phyloP scores from a whole-genome alignment of 169 alveolate species.

The Eimeria acervulina region DNA sequence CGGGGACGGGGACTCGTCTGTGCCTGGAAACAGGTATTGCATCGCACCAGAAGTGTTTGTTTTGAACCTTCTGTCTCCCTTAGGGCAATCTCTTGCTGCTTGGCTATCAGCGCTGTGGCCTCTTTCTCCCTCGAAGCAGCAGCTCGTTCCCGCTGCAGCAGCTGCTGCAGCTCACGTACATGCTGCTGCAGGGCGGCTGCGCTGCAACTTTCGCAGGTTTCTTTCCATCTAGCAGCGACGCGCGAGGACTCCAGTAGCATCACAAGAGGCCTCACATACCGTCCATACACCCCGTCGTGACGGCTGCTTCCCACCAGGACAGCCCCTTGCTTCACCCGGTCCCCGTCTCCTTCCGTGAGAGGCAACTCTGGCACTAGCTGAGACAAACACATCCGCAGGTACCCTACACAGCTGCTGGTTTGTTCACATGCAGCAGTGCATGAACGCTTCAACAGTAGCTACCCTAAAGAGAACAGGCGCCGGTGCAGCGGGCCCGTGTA shows the following conservation, averaged over 20 bases:
- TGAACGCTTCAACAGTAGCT: background rate
- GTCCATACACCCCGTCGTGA: slow-evolving; percentile 63
- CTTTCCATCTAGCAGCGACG: slow-evolving; percentile 35
- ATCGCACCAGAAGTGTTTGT: slow-evolving; percentile 39
- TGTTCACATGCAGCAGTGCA: background rate
- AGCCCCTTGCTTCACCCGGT: slow-evolving; percentile 3
- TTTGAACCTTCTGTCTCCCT: slow-evolving; percentile 69
- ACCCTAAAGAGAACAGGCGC: background rate
- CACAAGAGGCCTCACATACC: slow-evolving; percentile 30
- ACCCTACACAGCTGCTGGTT: background rate
- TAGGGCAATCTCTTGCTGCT: slow-evolving; percentile 60
- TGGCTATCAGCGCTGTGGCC: slow-evolving; percentile 54
- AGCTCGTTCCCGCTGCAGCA: slow-evolving; percentile 54
- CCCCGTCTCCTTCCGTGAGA: background rate
- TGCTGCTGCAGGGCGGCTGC: slow-evolving; percentile 41
- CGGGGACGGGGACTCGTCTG: background rate
- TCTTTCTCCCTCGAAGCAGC: slow-evolving; percentile 38
- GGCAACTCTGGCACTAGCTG: slow-evolving; percentile 42
- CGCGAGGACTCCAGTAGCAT: slow-evolving; percentile 32
- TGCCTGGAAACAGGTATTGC: background rate
- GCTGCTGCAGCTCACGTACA: slow-evolving; percentile 36
- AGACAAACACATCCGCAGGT: background rate
- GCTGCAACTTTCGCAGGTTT: slow-evolving; percentile 22
- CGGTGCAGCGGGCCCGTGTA: background rate
- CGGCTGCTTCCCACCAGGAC: slow-evolving; percentile 50